Evolutionary conservation across 306 rosid species (phyloP).

Genomic region (Psophocarpus tetragonolobus): DNA sequence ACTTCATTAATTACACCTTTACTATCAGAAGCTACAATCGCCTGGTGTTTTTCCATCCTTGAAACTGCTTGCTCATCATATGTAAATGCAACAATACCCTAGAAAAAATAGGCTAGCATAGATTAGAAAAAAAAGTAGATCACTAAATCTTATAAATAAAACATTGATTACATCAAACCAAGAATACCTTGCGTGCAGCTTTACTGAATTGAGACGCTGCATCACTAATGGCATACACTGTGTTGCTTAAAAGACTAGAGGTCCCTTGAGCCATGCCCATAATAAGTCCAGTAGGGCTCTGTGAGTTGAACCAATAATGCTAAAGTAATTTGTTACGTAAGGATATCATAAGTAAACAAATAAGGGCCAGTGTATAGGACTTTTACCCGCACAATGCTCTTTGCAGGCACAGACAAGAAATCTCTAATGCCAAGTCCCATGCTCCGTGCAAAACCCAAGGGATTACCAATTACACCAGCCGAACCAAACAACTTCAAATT

Average conservation of each 20-base stretch:
- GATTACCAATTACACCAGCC: slow-evolving; percentile 98
- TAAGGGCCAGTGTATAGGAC: not conserved
- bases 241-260: slow-evolving; percentile 89
- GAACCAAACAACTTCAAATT: slow-evolving; percentile 87
- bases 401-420: slow-evolving; percentile 87
- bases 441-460: slow-evolving; percentile 96
- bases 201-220: slow-evolving; percentile 96
- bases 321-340: slow-evolving; percentile 12
- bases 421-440: slow-evolving; percentile 88
- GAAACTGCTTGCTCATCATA: slow-evolving; percentile 86
- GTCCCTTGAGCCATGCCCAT: slow-evolving; percentile 96
- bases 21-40: slow-evolving; percentile 59
- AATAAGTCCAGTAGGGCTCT: slow-evolving; percentile 92
- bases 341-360: not conserved
- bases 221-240: slow-evolving; percentile 90
- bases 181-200: slow-evolving; percentile 90
- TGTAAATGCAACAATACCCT: slow-evolving; percentile 98
- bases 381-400: slow-evolving; percentile 73
- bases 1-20: slow-evolving; percentile 88
- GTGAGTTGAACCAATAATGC: slow-evolving; percentile 36
- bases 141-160: not conserved
- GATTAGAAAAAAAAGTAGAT: not conserved
- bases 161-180: slow-evolving; percentile 22
- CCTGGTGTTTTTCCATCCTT: slow-evolving; percentile 66
- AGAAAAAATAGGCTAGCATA: slow-evolving; percentile 21